Conservation (phyloP, 768 basidiomycete genomes). For the Boletellus ananiceps region DNA sequence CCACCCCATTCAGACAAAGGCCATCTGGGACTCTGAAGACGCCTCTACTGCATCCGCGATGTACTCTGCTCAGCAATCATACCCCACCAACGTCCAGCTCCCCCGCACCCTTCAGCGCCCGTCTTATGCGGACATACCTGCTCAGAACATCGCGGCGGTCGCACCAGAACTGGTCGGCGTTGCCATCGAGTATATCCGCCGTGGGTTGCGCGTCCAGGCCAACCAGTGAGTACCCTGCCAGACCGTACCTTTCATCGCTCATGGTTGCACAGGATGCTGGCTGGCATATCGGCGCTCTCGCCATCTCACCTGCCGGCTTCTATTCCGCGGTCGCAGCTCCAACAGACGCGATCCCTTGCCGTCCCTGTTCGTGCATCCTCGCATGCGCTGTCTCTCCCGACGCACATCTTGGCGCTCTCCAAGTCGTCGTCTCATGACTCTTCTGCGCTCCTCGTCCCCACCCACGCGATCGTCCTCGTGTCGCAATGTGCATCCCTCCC, state of each 20-base stretch:
- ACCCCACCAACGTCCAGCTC: conserved; percentile 49
- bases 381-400: conserved; percentile 34
- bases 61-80: conserved; percentile 28
- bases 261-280: conserved; percentile 34
- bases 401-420: conserved; percentile 50
- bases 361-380: conserved; percentile 30
- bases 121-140: conserved; percentile 50
- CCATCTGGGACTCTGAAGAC: conserved; percentile 34
- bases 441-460: conserved; percentile 50
- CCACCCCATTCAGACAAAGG: conserved; percentile 35
- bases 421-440: conserved; percentile 29
- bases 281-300: conserved; percentile 43
- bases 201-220: conserved; percentile 44
- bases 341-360: conserved; percentile 28
- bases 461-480: conserved; percentile 67
- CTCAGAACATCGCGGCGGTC: conserved; percentile 50
- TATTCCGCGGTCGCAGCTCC: conserved; percentile 29
- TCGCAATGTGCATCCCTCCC: conserved; percentile 65
- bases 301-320: conserved; percentile 39
- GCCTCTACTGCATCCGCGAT: conserved; percentile 21
- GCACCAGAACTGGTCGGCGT: conserved; percentile 47
- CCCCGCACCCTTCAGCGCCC: conserved; percentile 70
- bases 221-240: conserved; percentile 34
- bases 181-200: conserved; percentile 62
- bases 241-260: conserved; percentile 26